A percentile compares a stretch with the other conserved stretches of the same genome.
These are phyloP conservation scores for Monilinia aucupariae DNA, from an alignment of 2,329 filamentous ascomycete species.

Conservation along the genomic window DNA sequence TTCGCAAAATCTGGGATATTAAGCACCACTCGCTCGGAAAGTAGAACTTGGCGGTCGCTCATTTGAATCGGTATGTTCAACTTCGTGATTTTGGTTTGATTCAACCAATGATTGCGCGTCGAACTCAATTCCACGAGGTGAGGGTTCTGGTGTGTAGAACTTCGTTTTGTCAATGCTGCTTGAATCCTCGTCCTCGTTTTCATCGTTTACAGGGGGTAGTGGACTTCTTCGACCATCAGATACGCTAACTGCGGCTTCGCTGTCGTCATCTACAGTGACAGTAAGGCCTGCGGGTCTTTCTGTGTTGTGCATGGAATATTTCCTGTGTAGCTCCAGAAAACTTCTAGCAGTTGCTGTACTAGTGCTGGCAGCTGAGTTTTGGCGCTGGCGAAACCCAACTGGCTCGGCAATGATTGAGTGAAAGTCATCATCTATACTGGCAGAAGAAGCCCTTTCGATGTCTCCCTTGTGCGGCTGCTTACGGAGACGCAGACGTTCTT, in stretches of 20 bases:
- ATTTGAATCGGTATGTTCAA: not conserved
- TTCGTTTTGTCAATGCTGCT: conserved; percentile 14
- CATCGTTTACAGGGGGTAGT: conserved; percentile 45
- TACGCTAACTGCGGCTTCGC: conserved; percentile 54
- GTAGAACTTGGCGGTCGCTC: conserved; percentile 11
- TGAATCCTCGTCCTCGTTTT: conserved; percentile 22
- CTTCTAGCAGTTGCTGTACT: conserved; percentile 64
- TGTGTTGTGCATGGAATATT: conserved; percentile 48
- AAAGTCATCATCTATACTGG: conserved; percentile 43
- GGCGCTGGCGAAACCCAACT: conserved; percentile 42
- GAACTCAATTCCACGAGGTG: not conserved
- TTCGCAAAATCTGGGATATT: not conserved
- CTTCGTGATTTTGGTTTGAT: not conserved
- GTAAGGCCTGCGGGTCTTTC: conserved; percentile 32
- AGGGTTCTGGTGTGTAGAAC: conserved; percentile 25
- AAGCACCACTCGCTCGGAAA: not conserved
- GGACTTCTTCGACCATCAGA: conserved; percentile 55
- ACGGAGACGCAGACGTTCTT: conserved; percentile 64
- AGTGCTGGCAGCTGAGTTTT: conserved; percentile 57
- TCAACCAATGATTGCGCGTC: conserved; percentile 4
- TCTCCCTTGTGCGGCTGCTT: conserved; percentile 46
- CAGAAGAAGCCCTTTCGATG: conserved; percentile 23
- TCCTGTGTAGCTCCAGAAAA: conserved; percentile 58
- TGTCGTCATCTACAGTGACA: conserved; percentile 43
- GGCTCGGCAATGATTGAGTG: conserved; percentile 46